Evolutionary conservation across 2,329 filamentous ascomycete species (phyloP).

Genomic region (Exserohilum turcica): DNA sequence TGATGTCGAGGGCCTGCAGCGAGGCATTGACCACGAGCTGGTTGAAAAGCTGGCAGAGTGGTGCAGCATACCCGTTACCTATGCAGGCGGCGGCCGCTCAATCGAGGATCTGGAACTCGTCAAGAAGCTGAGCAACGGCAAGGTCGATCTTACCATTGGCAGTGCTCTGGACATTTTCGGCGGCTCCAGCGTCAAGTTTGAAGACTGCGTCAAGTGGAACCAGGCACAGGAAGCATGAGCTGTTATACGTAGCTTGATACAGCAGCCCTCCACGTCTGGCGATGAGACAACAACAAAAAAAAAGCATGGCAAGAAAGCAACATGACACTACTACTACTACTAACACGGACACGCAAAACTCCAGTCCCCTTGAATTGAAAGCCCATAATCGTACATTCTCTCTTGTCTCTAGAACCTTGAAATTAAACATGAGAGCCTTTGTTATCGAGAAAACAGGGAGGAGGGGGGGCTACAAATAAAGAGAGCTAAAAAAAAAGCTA

Average conservation of each 20-base stretch:
- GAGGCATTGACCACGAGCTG: conserved; percentile 85
- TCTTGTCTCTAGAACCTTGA: background rate
- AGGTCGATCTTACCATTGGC: conserved; percentile 91
- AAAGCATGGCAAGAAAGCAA: background rate
- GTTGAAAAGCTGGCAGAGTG: conserved; percentile 78
- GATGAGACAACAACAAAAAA: background rate
- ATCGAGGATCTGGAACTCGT: conserved; percentile 84
- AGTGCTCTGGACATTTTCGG: conserved; percentile 97
- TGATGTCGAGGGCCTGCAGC: conserved; percentile 92
- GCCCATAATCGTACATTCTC: conserved; percentile 7
- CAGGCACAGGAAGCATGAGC: conserved; percentile 51
- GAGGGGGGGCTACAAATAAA: background rate
- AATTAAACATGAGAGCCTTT: background rate
- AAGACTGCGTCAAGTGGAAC: conserved; percentile 87
- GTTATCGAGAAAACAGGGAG: background rate
- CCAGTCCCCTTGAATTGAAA: background rate
- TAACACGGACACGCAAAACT: background rate
- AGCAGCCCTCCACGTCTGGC: too few species aligned
- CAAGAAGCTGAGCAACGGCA: conserved; percentile 75
- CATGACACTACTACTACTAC: background rate
- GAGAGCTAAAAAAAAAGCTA: conserved; percentile 2
- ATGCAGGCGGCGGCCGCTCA: conserved; percentile 88
- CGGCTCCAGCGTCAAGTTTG: conserved; percentile 81
- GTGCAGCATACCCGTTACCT: conserved; percentile 92
- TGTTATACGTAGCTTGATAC: background rate